Base-by-base conservation (phyloP, 352 stramenopile genomes). In the Phytophthora hibernalis region DNA sequence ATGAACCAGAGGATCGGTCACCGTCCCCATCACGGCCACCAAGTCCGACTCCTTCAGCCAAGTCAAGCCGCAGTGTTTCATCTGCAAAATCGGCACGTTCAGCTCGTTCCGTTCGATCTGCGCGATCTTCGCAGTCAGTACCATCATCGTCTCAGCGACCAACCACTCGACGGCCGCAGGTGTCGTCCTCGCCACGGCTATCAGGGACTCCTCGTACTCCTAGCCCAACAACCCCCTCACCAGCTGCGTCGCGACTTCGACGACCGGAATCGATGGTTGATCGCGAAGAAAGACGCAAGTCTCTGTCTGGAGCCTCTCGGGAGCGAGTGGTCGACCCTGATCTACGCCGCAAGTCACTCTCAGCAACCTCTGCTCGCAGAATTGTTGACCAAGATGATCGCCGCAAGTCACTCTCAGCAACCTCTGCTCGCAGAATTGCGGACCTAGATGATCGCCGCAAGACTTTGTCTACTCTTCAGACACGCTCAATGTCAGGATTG, bases 341-440 rank as follows among this genome's bases (percentile, higher is more conserved):
- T 35, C 49, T 73, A 47, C 74, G 79, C 7, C 79, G 77, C 66
- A 83, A 83, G 45, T 87, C 79, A n/a, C 74, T 85, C 8, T 77
- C 64, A 57, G 67, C 55, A 52, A 62, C 44, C 1, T 47, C 45
- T 24, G 57, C 55, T 51, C 68, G 67, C 35, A 59, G 52, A 35
- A 56, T 68, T 42, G 45, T 69, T 11, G 64, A 80, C 35, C 37
- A 53, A 5, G 67, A 77, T 43, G 58, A 65, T 35, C 74, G 74
- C 1, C 79, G 79, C 48, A 79, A 80, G 24, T 85, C 79, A 31
- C 74, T 85, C 8, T 77, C 64, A 57, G 67, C 55, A 52, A 62
- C 44, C 1, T 47, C 45, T 24, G 57, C 55, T 51, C 68, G 67
- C 35, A 59, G 52, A 35, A 56, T 68, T 42, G 45, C 70, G 8